Conservation (phyloP, 1,284 basidiomycete genomes). For the Serendipita sp. region DNA sequence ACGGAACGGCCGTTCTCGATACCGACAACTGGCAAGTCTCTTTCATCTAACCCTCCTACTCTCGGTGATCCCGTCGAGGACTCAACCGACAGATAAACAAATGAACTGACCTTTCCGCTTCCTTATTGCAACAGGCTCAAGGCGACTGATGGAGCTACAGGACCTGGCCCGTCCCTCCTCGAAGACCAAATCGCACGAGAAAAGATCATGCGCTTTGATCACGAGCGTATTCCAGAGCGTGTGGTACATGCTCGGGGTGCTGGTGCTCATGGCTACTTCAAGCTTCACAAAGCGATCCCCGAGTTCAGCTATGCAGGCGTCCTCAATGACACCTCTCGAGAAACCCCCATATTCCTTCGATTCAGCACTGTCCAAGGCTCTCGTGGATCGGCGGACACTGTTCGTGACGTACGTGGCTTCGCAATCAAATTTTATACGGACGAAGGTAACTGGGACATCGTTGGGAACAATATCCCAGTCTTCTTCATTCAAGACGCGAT, state of each 20-base stretch:
- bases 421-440: conserved; percentile 69
- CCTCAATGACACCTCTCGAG: conserved; percentile 53
- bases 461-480: conserved; percentile 51
- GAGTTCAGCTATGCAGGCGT: conserved; percentile 56
- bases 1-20: conserved; percentile 42
- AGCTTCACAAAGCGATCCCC: conserved; percentile 47
- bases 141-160: conserved; percentile 27
- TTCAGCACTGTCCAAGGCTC: conserved; percentile 74
- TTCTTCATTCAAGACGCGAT: conserved; percentile 60
- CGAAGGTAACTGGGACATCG: conserved; percentile 72
- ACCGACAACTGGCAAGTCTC: conserved; percentile 47
- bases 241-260: conserved; percentile 64
- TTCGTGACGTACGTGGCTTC: conserved; percentile 75
- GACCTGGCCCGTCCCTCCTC: conserved; percentile 39
- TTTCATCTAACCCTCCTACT: no score
- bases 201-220: conserved; percentile 66
- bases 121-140: conserved; percentile 32
- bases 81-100: no score
- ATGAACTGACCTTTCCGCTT: no score
- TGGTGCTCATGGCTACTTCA: conserved; percentile 71
- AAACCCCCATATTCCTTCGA: conserved; percentile 62
- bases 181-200: conserved; percentile 57
- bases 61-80: no score
- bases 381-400: conserved; percentile 62
- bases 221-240: conserved; percentile 75